Percentiles rank a stretch among this genome's conserved stretches.
phyloP scores from a whole-genome alignment of 306 rosid genomes.

The Cotoneaster glaucophyllus region DNA sequence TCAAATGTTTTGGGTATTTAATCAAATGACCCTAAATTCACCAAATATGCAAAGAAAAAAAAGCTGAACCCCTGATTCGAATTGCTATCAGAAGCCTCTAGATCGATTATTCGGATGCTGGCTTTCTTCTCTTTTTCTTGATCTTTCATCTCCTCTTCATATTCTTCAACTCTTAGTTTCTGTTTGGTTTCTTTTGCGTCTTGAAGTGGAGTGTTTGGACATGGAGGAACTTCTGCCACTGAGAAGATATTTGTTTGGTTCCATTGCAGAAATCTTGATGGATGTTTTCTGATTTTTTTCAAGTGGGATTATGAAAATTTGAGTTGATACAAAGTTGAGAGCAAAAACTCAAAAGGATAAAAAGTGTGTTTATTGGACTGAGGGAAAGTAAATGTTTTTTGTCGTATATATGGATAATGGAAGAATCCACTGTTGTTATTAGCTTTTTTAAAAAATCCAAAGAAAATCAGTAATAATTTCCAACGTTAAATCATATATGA shows the following conservation, averaged over 20 bases:
- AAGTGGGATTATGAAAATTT: neutral
- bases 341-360: neutral
- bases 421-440: constrained; percentile 1
- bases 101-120: constrained; percentile 33
- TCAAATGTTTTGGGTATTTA: too few species aligned
- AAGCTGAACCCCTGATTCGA: neutral
- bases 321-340: neutral
- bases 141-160: constrained; percentile 17
- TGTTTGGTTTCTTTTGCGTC: constrained; percentile 34
- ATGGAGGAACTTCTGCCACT: constrained; percentile 31
- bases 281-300: constrained; percentile 2
- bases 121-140: constrained; percentile 12
- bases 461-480: too few species aligned
- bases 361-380: constrained; percentile 4
- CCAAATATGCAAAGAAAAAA: too few species aligned
- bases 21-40: too few species aligned
- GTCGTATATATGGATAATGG: constrained; percentile 28
- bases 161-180: constrained; percentile 20
- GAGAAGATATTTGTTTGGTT: constrained; percentile 17
- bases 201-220: constrained; percentile 53
- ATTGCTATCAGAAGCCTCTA: constrained; percentile 8
- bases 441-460: neutral
- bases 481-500: too few species aligned
- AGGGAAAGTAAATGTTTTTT: constrained; percentile 19
- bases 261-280: constrained; percentile 29